Evolutionary conservation across 495 filamentous ascomycete genomes (phyloP).

Genomic region (Aspergillus mulundensis): DNA sequence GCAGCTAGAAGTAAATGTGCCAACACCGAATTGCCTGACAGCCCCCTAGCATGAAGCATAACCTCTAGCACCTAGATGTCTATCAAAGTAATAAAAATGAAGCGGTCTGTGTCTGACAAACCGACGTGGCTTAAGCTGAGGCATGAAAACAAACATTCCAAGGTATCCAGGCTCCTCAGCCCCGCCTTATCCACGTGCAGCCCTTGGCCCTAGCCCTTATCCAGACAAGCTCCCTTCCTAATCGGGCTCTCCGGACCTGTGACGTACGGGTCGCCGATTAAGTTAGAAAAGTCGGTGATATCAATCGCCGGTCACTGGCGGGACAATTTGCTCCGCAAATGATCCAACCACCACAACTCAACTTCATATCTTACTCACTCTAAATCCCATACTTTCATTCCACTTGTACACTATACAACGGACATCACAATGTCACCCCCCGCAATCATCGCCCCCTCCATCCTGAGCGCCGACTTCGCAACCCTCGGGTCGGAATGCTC

Average conservation of each 20-base stretch:
- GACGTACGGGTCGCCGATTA: constrained; percentile 17
- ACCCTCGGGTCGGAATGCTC: constrained; percentile 79
- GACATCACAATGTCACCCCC: constrained; percentile 73
- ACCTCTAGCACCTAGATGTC: too few relatives aligned
- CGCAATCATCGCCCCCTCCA: constrained; percentile 94
- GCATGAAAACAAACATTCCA: too few relatives aligned
- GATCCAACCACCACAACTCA: not conserved
- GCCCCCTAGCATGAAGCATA: too few relatives aligned
- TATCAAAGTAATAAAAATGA: too few relatives aligned
- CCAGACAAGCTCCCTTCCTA: constrained; percentile 13
- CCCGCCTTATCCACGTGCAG: constrained; percentile 18
- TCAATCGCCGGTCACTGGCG: constrained; percentile 1
- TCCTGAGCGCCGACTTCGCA: constrained; percentile 93
- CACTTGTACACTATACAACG: not conserved
- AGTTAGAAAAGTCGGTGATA: constrained; percentile 18
- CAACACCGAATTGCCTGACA: too few relatives aligned
- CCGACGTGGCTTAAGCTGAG: too few relatives aligned
- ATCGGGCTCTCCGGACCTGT: constrained; percentile 24
- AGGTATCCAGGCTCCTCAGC: too few relatives aligned
- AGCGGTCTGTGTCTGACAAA: too few relatives aligned
- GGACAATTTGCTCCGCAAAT: not conserved
- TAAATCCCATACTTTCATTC: too few relatives aligned
- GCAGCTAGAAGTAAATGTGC: too few relatives aligned
- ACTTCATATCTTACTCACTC: too few relatives aligned
- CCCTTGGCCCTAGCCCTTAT: constrained; percentile 26